Evolutionary conservation across 192 early-diverging fungal genomes (phyloP), one percentile per base, ranked within the genome.

Genomic region (Backusella sp.): DNA sequence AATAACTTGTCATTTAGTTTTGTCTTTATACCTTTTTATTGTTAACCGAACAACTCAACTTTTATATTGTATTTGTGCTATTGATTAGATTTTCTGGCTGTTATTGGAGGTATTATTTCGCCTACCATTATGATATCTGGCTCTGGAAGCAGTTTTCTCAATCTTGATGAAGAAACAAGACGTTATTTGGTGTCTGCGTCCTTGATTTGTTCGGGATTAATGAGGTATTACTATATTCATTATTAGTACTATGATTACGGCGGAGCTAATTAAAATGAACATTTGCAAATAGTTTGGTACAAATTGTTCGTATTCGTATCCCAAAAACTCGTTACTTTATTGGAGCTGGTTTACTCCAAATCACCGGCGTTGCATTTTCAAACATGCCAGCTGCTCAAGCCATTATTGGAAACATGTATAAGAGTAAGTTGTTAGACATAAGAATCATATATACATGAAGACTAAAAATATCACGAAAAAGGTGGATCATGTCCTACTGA

Each of bases 361-460:
- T 88, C 9, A 84, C 88, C 26, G 87, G 87, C 4, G 88, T 88
- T 23, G 73, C 76, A 4, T 88, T 88, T n/a, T 84, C 88, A 56
- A 84, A 78, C 37, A 72, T 88, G 23, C 86, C 86, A 9, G 78
- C 88, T 17, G 85, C 88, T 36, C 77, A 88, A 32, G 75, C 83
- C 19, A 85, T 83, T 0, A 81, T 88, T 70, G 32, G 75, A 69
- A 77, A 72, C 21, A 72, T 77, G 70, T 77, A 77, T 68, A 71
- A 72, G 44, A 77, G 68, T 66, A 28, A 62, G 56, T 62, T 28
- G 3, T 4, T 5, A 62, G 26, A n/a, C 21, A 49, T n/a, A 49
- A 1, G 17, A 7, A 49, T 49, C 19, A 7, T 49, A n/a, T 49
- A 49, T 17, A 6, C 26, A 28, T 62, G 21, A 62, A 59, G 11